These are phyloP conservation scores for Sclerotinia glacialis DNA, from an alignment of 2,329 filamentous ascomycete genomes.

Conservation along the genomic window DNA sequence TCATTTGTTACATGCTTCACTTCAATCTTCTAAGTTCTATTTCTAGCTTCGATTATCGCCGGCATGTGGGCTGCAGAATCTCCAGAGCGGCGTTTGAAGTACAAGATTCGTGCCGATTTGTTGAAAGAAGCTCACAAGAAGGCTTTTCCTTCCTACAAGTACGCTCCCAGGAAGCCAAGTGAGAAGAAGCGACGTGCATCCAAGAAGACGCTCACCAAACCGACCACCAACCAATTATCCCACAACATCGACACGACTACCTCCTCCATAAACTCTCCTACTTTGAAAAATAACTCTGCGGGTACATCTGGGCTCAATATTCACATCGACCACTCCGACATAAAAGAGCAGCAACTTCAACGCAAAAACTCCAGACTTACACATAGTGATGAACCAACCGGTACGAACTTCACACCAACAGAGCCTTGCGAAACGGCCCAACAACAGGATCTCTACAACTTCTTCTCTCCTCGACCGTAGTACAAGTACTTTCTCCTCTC, in stretches of 20 bases:
- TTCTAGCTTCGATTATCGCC: conserved; percentile 7
- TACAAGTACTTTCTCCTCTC: not conserved
- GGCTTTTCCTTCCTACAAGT: conserved; percentile 5
- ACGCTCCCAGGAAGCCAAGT: conserved; percentile 9
- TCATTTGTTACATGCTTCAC: not conserved
- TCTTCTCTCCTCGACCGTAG: not conserved
- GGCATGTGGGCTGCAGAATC: conserved; percentile 17
- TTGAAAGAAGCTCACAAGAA: conserved; percentile 2
- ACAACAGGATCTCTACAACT: not conserved
- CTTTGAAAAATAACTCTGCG: not conserved
- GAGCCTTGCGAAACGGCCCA: not conserved
- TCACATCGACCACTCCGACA: not conserved
- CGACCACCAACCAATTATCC: no score
- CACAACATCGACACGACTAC: not conserved
- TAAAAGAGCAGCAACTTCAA: not conserved
- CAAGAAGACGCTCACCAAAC: no score
- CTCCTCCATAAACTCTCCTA: not conserved
- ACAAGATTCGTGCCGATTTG: conserved; percentile 1
- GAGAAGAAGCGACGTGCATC: conserved; percentile 12
- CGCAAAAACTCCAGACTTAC: not conserved
- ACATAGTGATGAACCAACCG: not conserved
- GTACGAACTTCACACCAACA: not conserved
- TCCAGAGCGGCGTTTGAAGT: not conserved
- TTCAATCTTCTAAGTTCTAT: not conserved
- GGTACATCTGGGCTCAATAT: not conserved